Conservation (phyloP, 2,329 filamentous ascomycete species). For the Metarhizium rileyi region DNA sequence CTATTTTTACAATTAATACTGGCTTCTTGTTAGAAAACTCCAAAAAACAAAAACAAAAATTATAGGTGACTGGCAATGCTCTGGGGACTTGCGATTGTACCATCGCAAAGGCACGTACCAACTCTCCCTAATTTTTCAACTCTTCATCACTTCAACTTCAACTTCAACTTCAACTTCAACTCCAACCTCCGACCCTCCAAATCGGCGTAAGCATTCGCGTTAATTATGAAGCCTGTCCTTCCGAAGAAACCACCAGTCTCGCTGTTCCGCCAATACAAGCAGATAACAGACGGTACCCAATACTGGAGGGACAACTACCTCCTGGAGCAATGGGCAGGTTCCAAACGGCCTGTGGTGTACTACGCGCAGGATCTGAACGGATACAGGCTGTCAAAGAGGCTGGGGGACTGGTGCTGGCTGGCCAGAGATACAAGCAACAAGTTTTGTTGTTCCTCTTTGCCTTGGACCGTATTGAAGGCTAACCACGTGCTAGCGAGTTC, state of each 20-base stretch:
- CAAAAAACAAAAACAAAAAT: too few relatives aligned
- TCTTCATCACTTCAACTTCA: too few relatives aligned
- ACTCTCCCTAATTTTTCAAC: too few relatives aligned
- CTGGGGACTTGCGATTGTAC: too few relatives aligned
- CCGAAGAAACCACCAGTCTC: too few relatives aligned
- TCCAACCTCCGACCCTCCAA: too few relatives aligned
- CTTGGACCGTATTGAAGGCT: background rate
- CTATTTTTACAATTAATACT: too few relatives aligned
- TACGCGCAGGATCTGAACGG: background rate
- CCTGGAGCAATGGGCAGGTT: background rate
- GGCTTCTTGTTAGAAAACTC: too few relatives aligned
- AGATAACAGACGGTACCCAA: background rate
- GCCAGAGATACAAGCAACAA: background rate
- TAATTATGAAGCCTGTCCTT: background rate
- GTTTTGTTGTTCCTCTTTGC: background rate
- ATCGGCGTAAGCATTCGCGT: too few relatives aligned
- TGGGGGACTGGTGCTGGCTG: slow-evolving; percentile 1
- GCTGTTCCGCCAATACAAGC: background rate
- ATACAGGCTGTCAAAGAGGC: background rate
- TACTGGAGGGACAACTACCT: background rate
- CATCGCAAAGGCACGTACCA: too few relatives aligned
- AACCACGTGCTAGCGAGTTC: background rate
- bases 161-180: too few relatives aligned
- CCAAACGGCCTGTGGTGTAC: background rate
- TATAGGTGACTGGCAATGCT: too few relatives aligned